A percentile compares a stretch with the other conserved stretches of the same genome.
Conservation (phyloP, 768 basidiomycete species). For the Lentinula lateritia region DNA sequence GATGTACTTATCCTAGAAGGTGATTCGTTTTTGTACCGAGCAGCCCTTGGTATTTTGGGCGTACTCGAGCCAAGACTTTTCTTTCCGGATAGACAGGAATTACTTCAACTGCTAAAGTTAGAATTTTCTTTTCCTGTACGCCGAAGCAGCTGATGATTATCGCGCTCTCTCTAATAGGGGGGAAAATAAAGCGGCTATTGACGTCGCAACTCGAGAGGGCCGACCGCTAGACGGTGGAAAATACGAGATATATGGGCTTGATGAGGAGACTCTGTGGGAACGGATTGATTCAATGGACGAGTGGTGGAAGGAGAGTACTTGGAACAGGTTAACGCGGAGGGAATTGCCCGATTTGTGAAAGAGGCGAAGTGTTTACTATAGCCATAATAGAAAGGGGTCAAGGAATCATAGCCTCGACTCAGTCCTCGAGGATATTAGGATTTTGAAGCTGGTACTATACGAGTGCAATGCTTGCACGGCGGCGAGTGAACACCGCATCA, state of each 20-base stretch:
- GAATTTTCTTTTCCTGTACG: conserved; percentile 16
- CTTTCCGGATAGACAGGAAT: conserved; percentile 77
- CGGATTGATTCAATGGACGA: conserved; percentile 78
- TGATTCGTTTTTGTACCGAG: conserved; percentile 85
- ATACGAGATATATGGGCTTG: conserved; percentile 83
- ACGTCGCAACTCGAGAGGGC: conserved; percentile 75
- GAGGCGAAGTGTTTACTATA: neutral
- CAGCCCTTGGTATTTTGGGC: conserved; percentile 75
- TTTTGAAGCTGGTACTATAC: no score
- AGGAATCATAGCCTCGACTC: no score
- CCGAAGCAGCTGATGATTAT: conserved; percentile 3
- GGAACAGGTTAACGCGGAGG: conserved; percentile 74
- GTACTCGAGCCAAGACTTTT: conserved; percentile 83
- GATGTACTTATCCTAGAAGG: conserved; percentile 86
- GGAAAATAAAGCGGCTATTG: conserved; percentile 76
- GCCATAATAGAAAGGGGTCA: no score
- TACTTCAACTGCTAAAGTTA: conserved; percentile 74
- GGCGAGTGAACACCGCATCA: no score
- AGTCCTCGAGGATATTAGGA: no score
- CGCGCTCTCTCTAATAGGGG: conserved; percentile 41
- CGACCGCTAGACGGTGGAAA: conserved; percentile 59
- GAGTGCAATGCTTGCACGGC: no score
- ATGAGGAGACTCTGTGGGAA: conserved; percentile 84
- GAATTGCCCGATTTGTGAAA: conserved; percentile 70
- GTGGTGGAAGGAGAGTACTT: conserved; percentile 93